Evolutionary conservation across 2,329 filamentous ascomycete genomes (phyloP), one percentile per base, ranked within the genome.

Genomic region (Epichloe typhina): DNA sequence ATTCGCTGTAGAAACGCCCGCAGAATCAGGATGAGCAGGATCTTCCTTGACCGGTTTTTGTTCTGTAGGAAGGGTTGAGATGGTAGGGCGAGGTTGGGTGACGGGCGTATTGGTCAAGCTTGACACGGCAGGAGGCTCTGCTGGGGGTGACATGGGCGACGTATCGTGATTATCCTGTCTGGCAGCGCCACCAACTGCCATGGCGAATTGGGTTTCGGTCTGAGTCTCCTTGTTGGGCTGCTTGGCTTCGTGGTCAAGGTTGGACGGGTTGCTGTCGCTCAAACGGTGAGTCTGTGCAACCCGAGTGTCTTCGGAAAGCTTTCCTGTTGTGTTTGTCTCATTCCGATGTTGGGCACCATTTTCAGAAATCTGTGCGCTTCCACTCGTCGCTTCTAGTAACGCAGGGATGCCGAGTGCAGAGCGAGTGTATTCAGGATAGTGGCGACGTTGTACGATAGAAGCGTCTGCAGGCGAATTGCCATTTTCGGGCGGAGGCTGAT

Each of bases 391-490:
- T 26, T 46, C 52, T 42, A 49, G 19, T 35, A 51, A 46, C 41
- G 49, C 46, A 35, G 42, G 33, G 21, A 49, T 48, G 31, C 49
- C 42, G 31, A 53, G 49, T n/a, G 43, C 36, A 5, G 52, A 44
- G 35, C 42, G 49, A 38, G 42, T 43, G 11, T 46, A 21, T 38
- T 51, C 42, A 31, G 40, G n/a, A 43, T 51, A 31, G 21, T 39
- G 36, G 36, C 9, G 40, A 19, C 31, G 39, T 37, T 35, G 19
- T 39, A 39, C 42, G 15, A 38, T 7, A 12, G 35, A 36, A n/a
- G 12, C 33, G 11, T 47, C 46, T 46, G 33, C 37, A 42, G 38
- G 37, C 36, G 42, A 21, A 40, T 15, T 23, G 36, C 50, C 46
- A 17, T 11, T 47, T 12, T 43, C 33, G 43, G 37, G 5, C 19